A percentile compares a stretch with the other conserved stretches of the same genome.
Evolutionary conservation across 306 rosid species (phyloP).

Genomic region (Fragaria iinumae): DNA sequence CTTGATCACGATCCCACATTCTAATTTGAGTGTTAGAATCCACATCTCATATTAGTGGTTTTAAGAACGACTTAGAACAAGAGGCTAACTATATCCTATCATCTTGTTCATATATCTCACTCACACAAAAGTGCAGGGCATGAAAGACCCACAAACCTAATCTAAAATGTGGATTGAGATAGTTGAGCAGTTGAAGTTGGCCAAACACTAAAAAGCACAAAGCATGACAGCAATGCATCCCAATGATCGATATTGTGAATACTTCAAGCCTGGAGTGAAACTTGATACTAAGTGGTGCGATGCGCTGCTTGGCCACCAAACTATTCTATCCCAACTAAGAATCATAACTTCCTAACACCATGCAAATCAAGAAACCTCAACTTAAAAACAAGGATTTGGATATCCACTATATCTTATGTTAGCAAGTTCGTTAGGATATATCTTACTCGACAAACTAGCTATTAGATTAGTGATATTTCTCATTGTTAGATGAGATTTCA

Average conservation of each 20-base stretch:
- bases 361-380: neutral
- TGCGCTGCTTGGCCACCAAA: constrained; percentile 25
- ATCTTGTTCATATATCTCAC: constrained; percentile 26
- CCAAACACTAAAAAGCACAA: constrained; percentile 36
- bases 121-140: constrained; percentile 42
- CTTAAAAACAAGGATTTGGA: neutral
- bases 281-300: constrained; percentile 14
- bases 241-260: neutral
- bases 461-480: neutral
- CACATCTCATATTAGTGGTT: constrained; percentile 23
- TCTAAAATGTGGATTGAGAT: constrained; percentile 20
- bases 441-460: neutral
- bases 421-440: no score
- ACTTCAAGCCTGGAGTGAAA: neutral
- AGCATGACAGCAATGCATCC: neutral
- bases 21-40: constrained; percentile 15
- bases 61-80: constrained; percentile 9
- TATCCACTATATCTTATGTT: neutral
- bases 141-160: constrained; percentile 40
- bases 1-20: constrained; percentile 17
- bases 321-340: constrained; percentile 4
- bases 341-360: neutral
- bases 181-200: constrained; percentile 41
- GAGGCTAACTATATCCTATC: constrained; percentile 32
- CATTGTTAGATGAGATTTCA: neutral